Evolutionary conservation across 441 rosid genomes (phyloP).

Genomic region (Pelargonium exstipulatum): DNA sequence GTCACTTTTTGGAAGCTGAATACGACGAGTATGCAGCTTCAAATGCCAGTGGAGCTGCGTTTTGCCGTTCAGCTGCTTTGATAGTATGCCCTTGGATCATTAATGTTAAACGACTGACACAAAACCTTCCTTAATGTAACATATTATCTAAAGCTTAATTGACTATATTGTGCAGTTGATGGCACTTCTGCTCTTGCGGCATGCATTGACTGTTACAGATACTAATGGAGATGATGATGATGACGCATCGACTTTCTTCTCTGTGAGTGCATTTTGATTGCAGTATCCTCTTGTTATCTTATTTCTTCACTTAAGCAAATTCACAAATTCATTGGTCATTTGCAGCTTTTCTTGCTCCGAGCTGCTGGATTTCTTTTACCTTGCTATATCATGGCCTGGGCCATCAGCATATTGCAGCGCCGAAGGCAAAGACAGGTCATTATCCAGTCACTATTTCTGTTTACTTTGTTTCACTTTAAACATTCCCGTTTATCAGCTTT

Average conservation of each 20-base stretch:
- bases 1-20: conserved; percentile 69
- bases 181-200: conserved; percentile 82
- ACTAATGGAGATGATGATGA: conserved; percentile 53
- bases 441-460: neutral
- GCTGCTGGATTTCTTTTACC: conserved; percentile 31
- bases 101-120: neutral
- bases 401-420: conserved; percentile 79
- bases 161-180: conserved; percentile 45
- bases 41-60: conserved; percentile 82
- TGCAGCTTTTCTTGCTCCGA: conserved; percentile 43
- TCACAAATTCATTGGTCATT: conserved; percentile 12
- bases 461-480: neutral
- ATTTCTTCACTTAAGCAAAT: neutral
- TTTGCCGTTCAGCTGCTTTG: conserved; percentile 89
- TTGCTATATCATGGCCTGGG: conserved; percentile 75
- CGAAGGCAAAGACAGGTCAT: conserved; percentile 93
- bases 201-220: conserved; percentile 56
- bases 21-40: conserved; percentile 81
- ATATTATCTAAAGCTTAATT: conserved; percentile 6
- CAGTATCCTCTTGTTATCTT: neutral
- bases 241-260: conserved; percentile 61
- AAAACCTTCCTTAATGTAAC: neutral
- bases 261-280: conserved; percentile 44
- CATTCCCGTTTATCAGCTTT: neutral
- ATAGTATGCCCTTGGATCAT: conserved; percentile 42